Evolutionary conservation across 2,329 filamentous ascomycete genomes (phyloP).

Genomic region (Endothia cerciana): DNA sequence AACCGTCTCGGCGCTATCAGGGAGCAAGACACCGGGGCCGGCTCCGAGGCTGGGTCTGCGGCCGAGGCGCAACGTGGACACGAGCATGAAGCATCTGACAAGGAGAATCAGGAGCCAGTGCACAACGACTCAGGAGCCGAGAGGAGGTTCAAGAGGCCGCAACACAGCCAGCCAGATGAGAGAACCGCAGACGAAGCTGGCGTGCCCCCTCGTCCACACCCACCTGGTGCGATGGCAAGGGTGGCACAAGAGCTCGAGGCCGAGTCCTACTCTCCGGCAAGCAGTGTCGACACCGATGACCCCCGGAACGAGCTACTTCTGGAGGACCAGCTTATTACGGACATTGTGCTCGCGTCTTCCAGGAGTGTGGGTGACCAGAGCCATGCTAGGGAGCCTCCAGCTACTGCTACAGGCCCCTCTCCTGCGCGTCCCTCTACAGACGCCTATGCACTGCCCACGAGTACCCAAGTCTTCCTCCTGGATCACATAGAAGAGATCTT

Average conservation of each 20-base stretch:
- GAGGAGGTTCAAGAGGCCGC: slow-evolving; percentile 21
- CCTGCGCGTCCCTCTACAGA: background rate
- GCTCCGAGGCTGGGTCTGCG: slow-evolving; percentile 10
- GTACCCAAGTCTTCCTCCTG: slow-evolving; percentile 58
- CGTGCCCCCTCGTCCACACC: slow-evolving; percentile 10
- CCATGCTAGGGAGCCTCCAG: slow-evolving; percentile 2
- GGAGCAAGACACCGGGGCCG: slow-evolving; percentile 12
- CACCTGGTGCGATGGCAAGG: slow-evolving; percentile 4
- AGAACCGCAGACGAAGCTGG: slow-evolving; percentile 10
- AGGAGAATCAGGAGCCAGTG: slow-evolving; percentile 13
- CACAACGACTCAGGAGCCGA: background rate
- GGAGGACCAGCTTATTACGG: slow-evolving; percentile 21
- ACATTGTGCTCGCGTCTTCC: slow-evolving; percentile 21
- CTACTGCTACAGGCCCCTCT: background rate
- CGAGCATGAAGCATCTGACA: background rate
- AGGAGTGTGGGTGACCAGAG: slow-evolving; percentile 7
- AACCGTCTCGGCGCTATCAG: slow-evolving; percentile 15
- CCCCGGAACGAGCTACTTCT: slow-evolving; percentile 19
- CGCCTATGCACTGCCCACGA: slow-evolving; percentile 39
- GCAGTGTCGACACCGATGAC: slow-evolving; percentile 23
- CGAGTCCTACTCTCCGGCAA: slow-evolving; percentile 19
- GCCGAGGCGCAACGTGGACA: background rate
- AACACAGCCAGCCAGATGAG: slow-evolving; percentile 6
- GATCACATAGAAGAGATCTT: slow-evolving; percentile 57
- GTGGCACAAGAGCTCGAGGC: slow-evolving; percentile 13